Base-by-base conservation (phyloP, 352 stramenopile genomes). In the Phytophthora parvispora region DNA sequence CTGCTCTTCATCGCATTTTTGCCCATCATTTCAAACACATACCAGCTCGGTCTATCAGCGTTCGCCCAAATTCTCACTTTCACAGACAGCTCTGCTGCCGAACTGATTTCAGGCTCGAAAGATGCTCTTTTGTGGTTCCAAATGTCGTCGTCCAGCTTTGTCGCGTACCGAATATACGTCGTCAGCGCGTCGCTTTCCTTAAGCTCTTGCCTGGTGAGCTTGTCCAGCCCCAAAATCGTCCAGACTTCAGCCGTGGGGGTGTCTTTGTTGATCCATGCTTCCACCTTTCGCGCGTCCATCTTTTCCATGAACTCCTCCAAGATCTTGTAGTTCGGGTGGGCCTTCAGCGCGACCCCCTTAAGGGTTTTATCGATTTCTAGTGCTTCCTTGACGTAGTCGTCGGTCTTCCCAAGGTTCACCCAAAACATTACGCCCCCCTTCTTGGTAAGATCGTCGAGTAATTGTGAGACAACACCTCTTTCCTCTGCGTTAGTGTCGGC, bases 1-100 rank as follows among this genome's bases (percentile, higher is more conserved):
- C n/a, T 57, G 7, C 50, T 31, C 16, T 29, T 43, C 1, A 57
- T 18, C 3, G 50, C 50, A 20, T 38, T 57, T n/a, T 57, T 45
- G 16, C 50, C 50, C 50, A 57, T 43, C 50, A 57, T 57, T 57
- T 57, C 50, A 29, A 47, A 57, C 32, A 57, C 50, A 29, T 57
- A 57, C 16, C 10, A 28, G 10, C 27, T 16, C 6, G 50, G 31
- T 45, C 50, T 28, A 20, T 29, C 50, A 4, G 54, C 40, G 7
- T 61, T 52, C 8, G 40, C 40, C 54, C 54, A 61, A 43, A 61
- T 18, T 4, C 42, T 2, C 3, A 52, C 29, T 25, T 61, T 61
- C n/a, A 53, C 54, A 22, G 38, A 24, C 38, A 61, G 32, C 31
- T 61, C 54, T 15, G 20, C 24, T 6, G 25, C 20, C 5, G 38